A percentile compares a stretch with the other conserved stretches of the same genome.
These are phyloP conservation scores for Globisporangium abappressorium DNA, from an alignment of 352 stramenopile species.

Conservation along the genomic window DNA sequence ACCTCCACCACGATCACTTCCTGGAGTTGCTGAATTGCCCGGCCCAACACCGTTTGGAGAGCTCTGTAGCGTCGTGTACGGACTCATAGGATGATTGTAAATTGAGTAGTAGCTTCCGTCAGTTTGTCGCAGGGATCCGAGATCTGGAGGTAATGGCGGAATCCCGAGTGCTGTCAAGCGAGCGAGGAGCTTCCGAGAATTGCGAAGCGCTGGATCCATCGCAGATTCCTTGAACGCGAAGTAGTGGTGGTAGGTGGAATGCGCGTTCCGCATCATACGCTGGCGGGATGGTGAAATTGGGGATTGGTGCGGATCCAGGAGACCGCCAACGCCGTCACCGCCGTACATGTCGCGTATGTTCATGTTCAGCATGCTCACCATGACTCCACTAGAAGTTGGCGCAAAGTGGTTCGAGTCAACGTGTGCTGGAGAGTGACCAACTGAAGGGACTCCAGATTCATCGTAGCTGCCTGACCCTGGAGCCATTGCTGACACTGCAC, in stretches of 20 bases:
- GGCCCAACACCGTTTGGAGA: constrained; percentile 3
- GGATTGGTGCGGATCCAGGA: constrained; percentile 47
- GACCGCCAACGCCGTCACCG: constrained; percentile 50
- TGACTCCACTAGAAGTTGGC: constrained; percentile 44
- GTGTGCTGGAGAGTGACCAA: constrained; percentile 12
- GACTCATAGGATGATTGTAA: constrained; percentile 67
- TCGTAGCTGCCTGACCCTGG: constrained; percentile 12
- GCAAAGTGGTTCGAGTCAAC: constrained; percentile 67
- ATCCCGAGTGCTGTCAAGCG: constrained; percentile 91
- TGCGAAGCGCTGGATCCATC: constrained; percentile 75
- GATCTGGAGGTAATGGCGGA: constrained; percentile 88
- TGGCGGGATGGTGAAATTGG: constrained; percentile 61
- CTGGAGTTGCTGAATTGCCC: constrained; percentile 15
- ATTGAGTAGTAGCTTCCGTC: constrained; percentile 77
- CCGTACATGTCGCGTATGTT: constrained; percentile 80
- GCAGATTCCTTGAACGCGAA: constrained; percentile 80
- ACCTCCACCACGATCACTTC: constrained; percentile 30
- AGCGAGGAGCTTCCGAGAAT: constrained; percentile 84
- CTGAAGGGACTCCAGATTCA: constrained; percentile 10
- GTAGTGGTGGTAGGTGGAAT: constrained; percentile 68
- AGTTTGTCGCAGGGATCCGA: constrained; percentile 76
- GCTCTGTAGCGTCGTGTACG: constrained; percentile 43
- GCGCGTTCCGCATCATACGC: constrained; percentile 56
- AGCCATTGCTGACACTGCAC: constrained; percentile 5
- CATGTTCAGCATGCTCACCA: constrained; percentile 81